Conservation (phyloP, 352 stramenopile genomes). For the Phytophthora tentaculata region DNA sequence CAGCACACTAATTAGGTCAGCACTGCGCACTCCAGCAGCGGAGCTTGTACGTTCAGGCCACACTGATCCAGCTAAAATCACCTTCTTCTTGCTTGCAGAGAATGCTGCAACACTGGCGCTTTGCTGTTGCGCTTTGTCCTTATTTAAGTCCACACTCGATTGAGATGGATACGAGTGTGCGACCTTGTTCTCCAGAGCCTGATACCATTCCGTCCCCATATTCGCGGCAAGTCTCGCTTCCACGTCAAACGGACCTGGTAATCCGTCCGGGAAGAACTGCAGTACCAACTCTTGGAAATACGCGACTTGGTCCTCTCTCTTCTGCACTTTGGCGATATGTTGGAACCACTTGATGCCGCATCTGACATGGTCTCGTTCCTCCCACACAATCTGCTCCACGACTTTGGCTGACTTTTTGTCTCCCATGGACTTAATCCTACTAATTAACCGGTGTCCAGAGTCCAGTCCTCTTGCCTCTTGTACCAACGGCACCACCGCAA, state of each 20-base stretch:
- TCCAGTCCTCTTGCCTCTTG: constrained; percentile 83
- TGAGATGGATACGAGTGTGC: constrained; percentile 15
- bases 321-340: constrained; percentile 47
- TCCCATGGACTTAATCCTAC: constrained; percentile 74
- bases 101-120: constrained; percentile 53
- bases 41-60: constrained; percentile 91
- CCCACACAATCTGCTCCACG: constrained; percentile 80
- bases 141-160: not conserved
- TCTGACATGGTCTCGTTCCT: constrained; percentile 79
- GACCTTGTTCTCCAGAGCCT: constrained; percentile 67
- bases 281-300: constrained; percentile 88
- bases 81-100: constrained; percentile 64
- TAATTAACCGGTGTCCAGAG: constrained; percentile 74
- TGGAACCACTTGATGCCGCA: constrained; percentile 87
- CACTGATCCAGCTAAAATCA: constrained; percentile 73
- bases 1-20: constrained; percentile 74
- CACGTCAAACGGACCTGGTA: constrained; percentile 82
- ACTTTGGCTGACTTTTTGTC: constrained; percentile 69
- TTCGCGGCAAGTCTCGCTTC: constrained; percentile 68
- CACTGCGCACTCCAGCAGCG: constrained; percentile 86
- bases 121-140: constrained; percentile 9
- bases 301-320: constrained; percentile 50
- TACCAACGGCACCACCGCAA: constrained; percentile 83
- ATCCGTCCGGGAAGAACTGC: constrained; percentile 75
- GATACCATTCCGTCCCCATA: constrained; percentile 80